Conservation (phyloP, 2,329 filamentous ascomycete species). For the Epichloe gansuensis region DNA sequence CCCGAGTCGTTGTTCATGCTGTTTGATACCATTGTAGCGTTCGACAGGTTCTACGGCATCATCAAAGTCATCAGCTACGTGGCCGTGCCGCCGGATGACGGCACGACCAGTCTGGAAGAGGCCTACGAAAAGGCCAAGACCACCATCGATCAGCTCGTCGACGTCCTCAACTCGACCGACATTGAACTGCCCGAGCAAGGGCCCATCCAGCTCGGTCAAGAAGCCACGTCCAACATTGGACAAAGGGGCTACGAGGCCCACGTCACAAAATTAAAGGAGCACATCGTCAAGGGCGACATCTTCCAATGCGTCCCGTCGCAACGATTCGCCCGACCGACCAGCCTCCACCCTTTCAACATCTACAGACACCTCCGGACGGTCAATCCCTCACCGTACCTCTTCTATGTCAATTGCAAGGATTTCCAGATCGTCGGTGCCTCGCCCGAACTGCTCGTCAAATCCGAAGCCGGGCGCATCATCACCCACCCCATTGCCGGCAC, state of each 20-base stretch:
- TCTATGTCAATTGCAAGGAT: slow-evolving; percentile 82
- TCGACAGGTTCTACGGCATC: slow-evolving; percentile 88
- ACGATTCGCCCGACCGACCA: slow-evolving; percentile 77
- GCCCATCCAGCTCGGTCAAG: slow-evolving; percentile 57
- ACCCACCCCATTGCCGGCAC: slow-evolving; percentile 97
- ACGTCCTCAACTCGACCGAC: slow-evolving; percentile 59
- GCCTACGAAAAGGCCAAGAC: slow-evolving; percentile 53
- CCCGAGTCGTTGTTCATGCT: slow-evolving; percentile 96
- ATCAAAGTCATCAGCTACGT: slow-evolving; percentile 92
- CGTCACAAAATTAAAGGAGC: slow-evolving; percentile 73
- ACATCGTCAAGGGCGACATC: slow-evolving; percentile 86
- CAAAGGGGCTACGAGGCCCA: slow-evolving; percentile 81
- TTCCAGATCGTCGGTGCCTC: slow-evolving; percentile 95
- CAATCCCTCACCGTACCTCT: slow-evolving; percentile 94
- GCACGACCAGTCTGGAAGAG: slow-evolving; percentile 37
- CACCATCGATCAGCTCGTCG: slow-evolving; percentile 54
- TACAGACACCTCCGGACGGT: slow-evolving; percentile 94
- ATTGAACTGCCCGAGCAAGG: slow-evolving; percentile 66
- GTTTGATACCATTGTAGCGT: slow-evolving; percentile 85
- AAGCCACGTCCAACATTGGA: slow-evolving; percentile 88
- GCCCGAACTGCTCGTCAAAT: slow-evolving; percentile 88
- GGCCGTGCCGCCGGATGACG: slow-evolving; percentile 49
- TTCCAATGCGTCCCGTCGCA: slow-evolving; percentile 97
- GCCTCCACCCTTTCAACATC: slow-evolving; percentile 92
- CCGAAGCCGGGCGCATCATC: slow-evolving; percentile 74